These are phyloP conservation scores for Coniophora puteana DNA, from an alignment of 1,284 basidiomycete genomes.

Conservation along the genomic window DNA sequence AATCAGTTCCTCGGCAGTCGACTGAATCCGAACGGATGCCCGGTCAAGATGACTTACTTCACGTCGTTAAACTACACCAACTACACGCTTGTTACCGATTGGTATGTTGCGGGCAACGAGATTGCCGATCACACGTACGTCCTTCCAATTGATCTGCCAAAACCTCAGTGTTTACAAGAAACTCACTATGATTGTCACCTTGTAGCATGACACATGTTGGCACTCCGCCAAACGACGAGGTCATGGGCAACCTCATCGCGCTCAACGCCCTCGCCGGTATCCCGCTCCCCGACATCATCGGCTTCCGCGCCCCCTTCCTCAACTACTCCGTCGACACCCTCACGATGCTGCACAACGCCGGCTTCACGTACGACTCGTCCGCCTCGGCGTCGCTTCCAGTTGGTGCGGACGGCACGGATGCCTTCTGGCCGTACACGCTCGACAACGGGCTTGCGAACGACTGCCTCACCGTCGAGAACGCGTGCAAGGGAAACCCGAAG, in stretches of 20 bases:
- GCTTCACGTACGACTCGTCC: slow-evolving; percentile 75
- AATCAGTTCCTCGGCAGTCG: slow-evolving; percentile 76
- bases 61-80: slow-evolving; percentile 75
- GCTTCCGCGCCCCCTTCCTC: slow-evolving; percentile 80
- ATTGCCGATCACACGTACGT: slow-evolving; percentile 83
- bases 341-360: slow-evolving; percentile 48
- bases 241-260: slow-evolving; percentile 78
- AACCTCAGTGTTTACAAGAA: neutral
- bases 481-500: slow-evolving; percentile 71
- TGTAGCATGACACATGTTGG: slow-evolving; percentile 80
- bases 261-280: slow-evolving; percentile 80
- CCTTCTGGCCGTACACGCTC: slow-evolving; percentile 74
- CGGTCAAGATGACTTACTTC: slow-evolving; percentile 73
- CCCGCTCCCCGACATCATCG: slow-evolving; percentile 62
- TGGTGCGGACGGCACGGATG: slow-evolving; percentile 66
- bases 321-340: slow-evolving; percentile 67
- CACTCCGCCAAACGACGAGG: slow-evolving; percentile 56
- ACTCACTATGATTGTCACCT: slow-evolving; percentile 4
- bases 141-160: neutral
- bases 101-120: slow-evolving; percentile 82
- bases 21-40: slow-evolving; percentile 82
- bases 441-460: slow-evolving; percentile 80
- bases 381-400: slow-evolving; percentile 66
- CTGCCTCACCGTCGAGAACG: slow-evolving; percentile 52
- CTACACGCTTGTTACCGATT: slow-evolving; percentile 80